Evolutionary conservation across 768 basidiomycete species (phyloP), one percentile per base, ranked within the genome.

Genomic region (Rossbeevera mucosa): DNA sequence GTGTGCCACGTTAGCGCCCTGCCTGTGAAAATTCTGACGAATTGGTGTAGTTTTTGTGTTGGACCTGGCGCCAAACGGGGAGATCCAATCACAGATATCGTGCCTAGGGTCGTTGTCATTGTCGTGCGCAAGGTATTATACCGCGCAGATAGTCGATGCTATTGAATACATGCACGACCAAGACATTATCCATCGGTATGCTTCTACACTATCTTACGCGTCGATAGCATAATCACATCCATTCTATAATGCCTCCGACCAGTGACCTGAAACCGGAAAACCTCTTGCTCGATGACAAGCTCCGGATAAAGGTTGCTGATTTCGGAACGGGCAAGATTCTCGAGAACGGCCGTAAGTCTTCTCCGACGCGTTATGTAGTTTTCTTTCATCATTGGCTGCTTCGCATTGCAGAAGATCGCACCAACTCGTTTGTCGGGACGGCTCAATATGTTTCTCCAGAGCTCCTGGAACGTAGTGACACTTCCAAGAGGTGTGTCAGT

Each of bases 371-470:
- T 20, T 30, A 20, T 7, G 30, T 44, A 13, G 6, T 36, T 33
- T 25, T 2, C 52, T 31, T 38, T 22, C 3, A 20, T 16, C 31
- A 47, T 64, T 61, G 4, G 7, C 21, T 28, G 31, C 42, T 66
- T 58, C 25, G 54, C 56, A 33, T 61, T 62, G 44, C 56, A 78
- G 81, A 66, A 50, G 79, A 77, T 59, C 75, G 77, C 24, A 79
- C 81, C 21, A 77, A 83, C 49, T 86, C 88, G 0, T 94, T 90
- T 67, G 92, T 95, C 14, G 93, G 93, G 14, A 91, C 92, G 3
- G 88, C 93, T 0, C 90, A 94, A 61, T 95, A 94, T 61, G 86
- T 93, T 51, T 82, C 87, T 9, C 93, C 93, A 0, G 93, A 95
- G 68, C 77, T 98, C 7, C 73, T 95, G 25, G 80, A 88, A 56